phyloP scores from a whole-genome alignment of 352 stramenopile species.

The Aphanomyces euteiches region DNA sequence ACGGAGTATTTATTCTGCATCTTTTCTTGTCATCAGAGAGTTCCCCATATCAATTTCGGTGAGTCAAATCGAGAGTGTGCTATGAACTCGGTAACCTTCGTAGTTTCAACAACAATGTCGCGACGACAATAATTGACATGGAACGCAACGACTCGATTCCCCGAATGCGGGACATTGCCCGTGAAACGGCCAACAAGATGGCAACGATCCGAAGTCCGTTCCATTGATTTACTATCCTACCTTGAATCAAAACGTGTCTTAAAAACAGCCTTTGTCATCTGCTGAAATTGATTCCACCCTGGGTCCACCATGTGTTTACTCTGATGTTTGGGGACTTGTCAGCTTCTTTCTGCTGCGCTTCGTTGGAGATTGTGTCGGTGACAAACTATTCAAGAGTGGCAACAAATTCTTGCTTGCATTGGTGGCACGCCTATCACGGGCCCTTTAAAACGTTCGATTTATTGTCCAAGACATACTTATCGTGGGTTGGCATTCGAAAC shows the following conservation, averaged over 20 bases:
- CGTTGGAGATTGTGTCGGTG: slow-evolving; percentile 11
- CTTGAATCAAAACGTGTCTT: not conserved
- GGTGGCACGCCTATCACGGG: slow-evolving; percentile 16
- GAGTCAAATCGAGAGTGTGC: not conserved
- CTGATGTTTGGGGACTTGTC: not conserved
- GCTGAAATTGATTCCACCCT: not conserved
- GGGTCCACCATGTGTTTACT: not conserved
- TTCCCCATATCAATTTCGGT: not conserved
- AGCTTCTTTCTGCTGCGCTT: slow-evolving; percentile 12
- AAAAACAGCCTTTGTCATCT: not conserved
- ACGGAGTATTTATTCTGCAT: slow-evolving; percentile 4
- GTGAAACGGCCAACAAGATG: slow-evolving; percentile 1
- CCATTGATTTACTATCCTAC: too few relatives aligned
- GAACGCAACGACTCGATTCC: not conserved
- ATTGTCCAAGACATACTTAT: slow-evolving; percentile 12
- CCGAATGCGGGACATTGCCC: slow-evolving; percentile 6
- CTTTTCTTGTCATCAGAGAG: not conserved
- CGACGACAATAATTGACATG: slow-evolving; percentile 10
- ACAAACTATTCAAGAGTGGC: slow-evolving; percentile 17
- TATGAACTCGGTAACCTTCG: not conserved
- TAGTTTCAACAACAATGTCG: not conserved
- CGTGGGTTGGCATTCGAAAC: slow-evolving; percentile 28
- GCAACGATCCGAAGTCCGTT: not conserved
- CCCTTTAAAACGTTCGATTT: too few relatives aligned
- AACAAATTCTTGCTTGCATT: slow-evolving; percentile 23